Conservation (phyloP, 352 stramenopile species). For the Blastocystis sp. region DNA sequence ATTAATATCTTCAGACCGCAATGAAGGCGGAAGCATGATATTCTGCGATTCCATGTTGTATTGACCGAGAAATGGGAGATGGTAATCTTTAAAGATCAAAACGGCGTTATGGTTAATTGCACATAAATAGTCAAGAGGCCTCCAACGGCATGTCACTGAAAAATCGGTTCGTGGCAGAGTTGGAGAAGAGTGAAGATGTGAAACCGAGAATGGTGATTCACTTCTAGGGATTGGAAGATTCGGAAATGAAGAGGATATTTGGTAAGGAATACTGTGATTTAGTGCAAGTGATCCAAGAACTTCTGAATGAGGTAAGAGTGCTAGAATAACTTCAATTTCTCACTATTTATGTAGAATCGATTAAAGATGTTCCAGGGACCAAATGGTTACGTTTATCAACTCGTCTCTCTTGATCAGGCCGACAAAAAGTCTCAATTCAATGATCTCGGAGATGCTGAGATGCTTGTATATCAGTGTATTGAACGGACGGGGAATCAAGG, state of each 20-base stretch:
- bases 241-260: constrained; percentile 80
- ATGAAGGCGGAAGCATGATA: constrained; percentile 51
- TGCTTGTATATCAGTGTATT: constrained; percentile 86
- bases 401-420: constrained; percentile 71
- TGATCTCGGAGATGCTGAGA: constrained; percentile 65
- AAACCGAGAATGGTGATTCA: background rate
- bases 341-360: constrained; percentile 30
- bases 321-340: background rate
- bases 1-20: constrained; percentile 54
- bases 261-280: constrained; percentile 80
- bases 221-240: constrained; percentile 53
- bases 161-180: background rate
- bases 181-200: constrained; percentile 38
- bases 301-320: constrained; percentile 77
- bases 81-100: background rate
- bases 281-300: constrained; percentile 78
- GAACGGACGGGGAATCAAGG: constrained; percentile 92
- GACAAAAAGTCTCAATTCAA: constrained; percentile 37
- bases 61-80: background rate
- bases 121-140: background rate
- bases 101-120: constrained; percentile 11
- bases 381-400: constrained; percentile 78
- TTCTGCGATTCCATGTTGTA: constrained; percentile 54
- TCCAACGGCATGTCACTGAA: constrained; percentile 16
- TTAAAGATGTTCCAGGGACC: constrained; percentile 50